phyloP scores from a whole-genome alignment of 1,284 basidiomycete species.

The Ustilago shanxiensis region DNA sequence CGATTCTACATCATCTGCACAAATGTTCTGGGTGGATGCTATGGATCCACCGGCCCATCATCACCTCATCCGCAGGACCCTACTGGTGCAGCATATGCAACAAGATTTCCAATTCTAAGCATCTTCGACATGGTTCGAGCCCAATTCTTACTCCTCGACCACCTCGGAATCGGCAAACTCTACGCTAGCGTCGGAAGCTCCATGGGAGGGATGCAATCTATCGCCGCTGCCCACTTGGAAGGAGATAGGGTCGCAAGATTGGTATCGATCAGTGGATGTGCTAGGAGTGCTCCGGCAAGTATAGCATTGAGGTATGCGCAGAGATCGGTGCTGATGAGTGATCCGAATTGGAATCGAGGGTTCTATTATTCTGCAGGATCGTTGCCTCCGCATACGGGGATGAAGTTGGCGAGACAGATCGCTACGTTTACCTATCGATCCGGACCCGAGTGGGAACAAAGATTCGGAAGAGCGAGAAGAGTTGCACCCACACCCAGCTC shows the following conservation, averaged over 20 bases:
- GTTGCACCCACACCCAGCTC: conserved; percentile 1
- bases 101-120: conserved; percentile 88
- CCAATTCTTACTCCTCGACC: conserved; percentile 88
- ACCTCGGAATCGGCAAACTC: conserved; percentile 84
- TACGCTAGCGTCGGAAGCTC: conserved; percentile 93
- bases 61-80: conserved; percentile 77
- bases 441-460: conserved; percentile 97
- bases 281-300: conserved; percentile 87
- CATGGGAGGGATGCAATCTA: conserved; percentile 98
- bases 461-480: conserved; percentile 86
- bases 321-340: conserved; percentile 93
- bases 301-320: conserved; percentile 97
- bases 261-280: conserved; percentile 93
- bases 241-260: conserved; percentile 88
- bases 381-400: conserved; percentile 94
- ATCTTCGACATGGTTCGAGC: conserved; percentile 96
- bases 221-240: conserved; percentile 93
- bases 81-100: conserved; percentile 79
- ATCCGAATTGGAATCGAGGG: conserved; percentile 99
- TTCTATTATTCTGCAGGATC: conserved; percentile 87
- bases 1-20: conserved; percentile 95
- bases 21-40: conserved; percentile 97
- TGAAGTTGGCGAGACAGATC: conserved; percentile 98
- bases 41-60: conserved; percentile 93
- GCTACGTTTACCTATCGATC: conserved; percentile 99